Percentiles rank a stretch among this genome's conserved stretches.
Evolutionary conservation across 2,329 filamentous ascomycete genomes (phyloP).

Genomic region (Penicillium sp.): DNA sequence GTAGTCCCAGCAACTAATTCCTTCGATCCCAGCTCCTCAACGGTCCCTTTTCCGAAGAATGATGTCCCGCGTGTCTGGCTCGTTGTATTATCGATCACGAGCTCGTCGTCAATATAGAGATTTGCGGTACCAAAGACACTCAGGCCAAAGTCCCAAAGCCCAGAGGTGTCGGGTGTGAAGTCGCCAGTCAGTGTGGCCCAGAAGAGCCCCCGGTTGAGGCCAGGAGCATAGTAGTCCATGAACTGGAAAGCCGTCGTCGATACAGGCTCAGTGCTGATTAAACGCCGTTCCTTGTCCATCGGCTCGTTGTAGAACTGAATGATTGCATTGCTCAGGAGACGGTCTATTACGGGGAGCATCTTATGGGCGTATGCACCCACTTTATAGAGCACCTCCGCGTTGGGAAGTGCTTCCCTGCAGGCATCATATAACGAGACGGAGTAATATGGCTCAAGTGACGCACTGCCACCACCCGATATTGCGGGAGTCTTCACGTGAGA

Average conservation of each 20-base stretch:
- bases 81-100: conserved; percentile 62
- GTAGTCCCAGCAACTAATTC: conserved; percentile 28
- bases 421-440: conserved; percentile 35
- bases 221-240: conserved; percentile 33
- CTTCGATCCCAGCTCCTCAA: conserved; percentile 55
- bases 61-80: conserved; percentile 59
- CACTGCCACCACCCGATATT: conserved; percentile 36
- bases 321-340: conserved; percentile 31
- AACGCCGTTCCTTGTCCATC: conserved; percentile 20
- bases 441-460: conserved; percentile 37
- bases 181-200: conserved; percentile 58
- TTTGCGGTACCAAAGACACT: conserved; percentile 62
- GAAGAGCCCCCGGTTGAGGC: conserved; percentile 37
- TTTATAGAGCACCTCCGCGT: conserved; percentile 14
- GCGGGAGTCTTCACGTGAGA: conserved; percentile 37
- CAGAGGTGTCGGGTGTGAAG: conserved; percentile 56
- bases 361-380: conserved; percentile 32
- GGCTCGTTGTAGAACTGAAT: conserved; percentile 24
- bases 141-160: conserved; percentile 60
- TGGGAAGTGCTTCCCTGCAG: conserved; percentile 22
- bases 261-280: conserved; percentile 21
- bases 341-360: conserved; percentile 33
- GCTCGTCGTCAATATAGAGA: conserved; percentile 58
- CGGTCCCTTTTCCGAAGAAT: conserved; percentile 64
- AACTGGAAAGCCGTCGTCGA: conserved; percentile 41